phyloP scores from a whole-genome alignment of 1,284 basidiomycete species.

The Coniferiporia weirii region DNA sequence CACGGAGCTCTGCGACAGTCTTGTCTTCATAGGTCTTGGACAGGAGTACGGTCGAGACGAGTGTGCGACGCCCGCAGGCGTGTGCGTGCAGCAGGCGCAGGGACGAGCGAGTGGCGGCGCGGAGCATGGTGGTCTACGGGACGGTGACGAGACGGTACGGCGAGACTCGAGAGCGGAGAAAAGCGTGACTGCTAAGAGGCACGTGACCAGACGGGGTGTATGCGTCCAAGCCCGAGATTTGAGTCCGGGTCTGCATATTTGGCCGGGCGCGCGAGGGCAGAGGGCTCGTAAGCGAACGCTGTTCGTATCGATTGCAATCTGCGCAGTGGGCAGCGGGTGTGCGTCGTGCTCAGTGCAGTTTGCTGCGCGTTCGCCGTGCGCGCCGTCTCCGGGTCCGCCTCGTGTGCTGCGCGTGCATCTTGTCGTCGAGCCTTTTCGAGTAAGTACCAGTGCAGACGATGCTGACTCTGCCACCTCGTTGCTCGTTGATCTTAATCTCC shows the following conservation, averaged over 20 bases:
- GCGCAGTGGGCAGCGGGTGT: constrained; percentile 5
- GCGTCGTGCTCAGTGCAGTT: background rate
- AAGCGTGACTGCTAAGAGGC: background rate
- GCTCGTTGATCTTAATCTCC: constrained; percentile 18
- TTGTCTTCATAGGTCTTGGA: constrained; percentile 60
- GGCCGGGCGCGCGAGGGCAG: background rate
- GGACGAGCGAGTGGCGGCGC: background rate
- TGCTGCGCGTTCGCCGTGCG: constrained; percentile 1
- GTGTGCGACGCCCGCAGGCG: constrained; percentile 18
- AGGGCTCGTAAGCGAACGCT: background rate
- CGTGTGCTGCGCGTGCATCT: constrained; percentile 18
- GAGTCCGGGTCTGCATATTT: too few relatives aligned
- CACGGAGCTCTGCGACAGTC: constrained; percentile 53
- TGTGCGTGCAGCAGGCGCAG: background rate
- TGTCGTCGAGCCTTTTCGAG: background rate
- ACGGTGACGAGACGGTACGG: background rate
- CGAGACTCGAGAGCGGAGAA: background rate
- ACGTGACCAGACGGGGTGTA: background rate
- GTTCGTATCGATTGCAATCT: constrained; percentile 4
- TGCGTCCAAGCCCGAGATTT: too few relatives aligned
- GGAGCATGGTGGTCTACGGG: constrained; percentile 9
- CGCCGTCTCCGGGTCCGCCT: constrained; percentile 11
- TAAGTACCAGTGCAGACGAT: constrained; percentile 1
- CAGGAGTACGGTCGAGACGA: constrained; percentile 67
- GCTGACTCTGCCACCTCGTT: constrained; percentile 22